Percentiles rank a stretch among this genome's conserved stretches.
These are phyloP conservation scores for Plantago lanceolata DNA, from an alignment of 305 asterid species.

Conservation along the genomic window DNA sequence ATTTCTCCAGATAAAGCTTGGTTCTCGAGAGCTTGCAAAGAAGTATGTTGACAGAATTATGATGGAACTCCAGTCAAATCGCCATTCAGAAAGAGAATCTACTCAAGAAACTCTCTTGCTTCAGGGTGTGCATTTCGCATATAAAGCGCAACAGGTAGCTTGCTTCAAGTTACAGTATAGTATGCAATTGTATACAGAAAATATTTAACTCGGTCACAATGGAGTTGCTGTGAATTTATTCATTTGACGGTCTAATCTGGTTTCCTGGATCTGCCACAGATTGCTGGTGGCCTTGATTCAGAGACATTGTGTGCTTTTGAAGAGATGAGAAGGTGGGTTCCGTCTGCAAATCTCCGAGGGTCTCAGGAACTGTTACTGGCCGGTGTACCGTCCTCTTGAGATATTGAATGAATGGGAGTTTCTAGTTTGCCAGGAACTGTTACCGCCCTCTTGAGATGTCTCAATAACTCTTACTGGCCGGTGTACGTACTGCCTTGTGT, in stretches of 20 bases:
- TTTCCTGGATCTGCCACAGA: conserved; percentile 1
- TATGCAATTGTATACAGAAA: not conserved
- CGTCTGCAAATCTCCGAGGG: not conserved
- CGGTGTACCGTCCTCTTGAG: conserved; percentile 6
- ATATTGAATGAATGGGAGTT: not conserved
- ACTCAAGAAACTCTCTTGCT: conserved; percentile 18
- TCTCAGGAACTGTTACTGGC: conserved; percentile 16
- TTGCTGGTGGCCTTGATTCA: conserved; percentile 17
- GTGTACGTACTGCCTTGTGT: too few relatives aligned
- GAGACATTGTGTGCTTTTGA: conserved; percentile 17
- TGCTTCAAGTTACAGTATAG: not conserved
- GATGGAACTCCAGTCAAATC: conserved; percentile 10
- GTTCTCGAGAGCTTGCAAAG: conserved; percentile 17
- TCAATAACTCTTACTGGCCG: too few relatives aligned
- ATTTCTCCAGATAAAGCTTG: conserved; percentile 10
- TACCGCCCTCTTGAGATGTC: too few relatives aligned
- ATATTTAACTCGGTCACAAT: not conserved
- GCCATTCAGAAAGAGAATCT: conserved; percentile 16
- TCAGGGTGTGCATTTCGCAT: conserved; percentile 20
- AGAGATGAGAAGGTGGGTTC: conserved; percentile 12
- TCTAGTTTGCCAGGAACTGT: too few relatives aligned
- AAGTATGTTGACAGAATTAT: conserved; percentile 14
- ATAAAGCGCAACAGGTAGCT: conserved; percentile 18
- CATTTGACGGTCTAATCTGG: not conserved
- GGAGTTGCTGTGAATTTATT: not conserved